Conservation (phyloP, 306 rosid genomes). For the Canavalia ensiformis region DNA sequence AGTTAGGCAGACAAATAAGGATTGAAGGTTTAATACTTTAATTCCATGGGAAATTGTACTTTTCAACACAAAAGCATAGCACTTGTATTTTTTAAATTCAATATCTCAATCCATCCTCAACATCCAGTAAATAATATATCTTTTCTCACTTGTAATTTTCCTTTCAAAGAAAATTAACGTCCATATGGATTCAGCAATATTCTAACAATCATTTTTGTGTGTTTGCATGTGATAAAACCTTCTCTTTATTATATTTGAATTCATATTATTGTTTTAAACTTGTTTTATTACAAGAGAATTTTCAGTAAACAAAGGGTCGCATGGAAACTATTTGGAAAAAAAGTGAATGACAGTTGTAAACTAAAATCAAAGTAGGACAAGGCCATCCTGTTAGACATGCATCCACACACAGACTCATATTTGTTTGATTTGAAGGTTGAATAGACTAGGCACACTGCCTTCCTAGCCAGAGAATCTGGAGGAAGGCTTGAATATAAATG, state of each 20-base stretch:
- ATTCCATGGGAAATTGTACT: not conserved
- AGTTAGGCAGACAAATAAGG: conserved; percentile 11
- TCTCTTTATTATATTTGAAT: not conserved
- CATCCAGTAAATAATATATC: not conserved
- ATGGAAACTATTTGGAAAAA: not conserved
- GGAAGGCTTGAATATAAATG: not conserved
- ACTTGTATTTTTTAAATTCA: not conserved
- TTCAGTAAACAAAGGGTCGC: not conserved
- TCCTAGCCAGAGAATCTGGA: not conserved
- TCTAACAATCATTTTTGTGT: not conserved
- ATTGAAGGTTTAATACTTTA: not conserved
- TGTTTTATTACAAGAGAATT: not conserved
- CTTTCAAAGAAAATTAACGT: not conserved
- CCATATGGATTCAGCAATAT: not conserved
- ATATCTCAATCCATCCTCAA: not conserved
- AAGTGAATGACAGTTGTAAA: not conserved
- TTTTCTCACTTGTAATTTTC: not conserved
- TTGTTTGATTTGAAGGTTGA: conserved; percentile 17
- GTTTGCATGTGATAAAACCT: not conserved
- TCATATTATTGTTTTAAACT: not conserved
- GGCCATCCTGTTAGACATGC: not conserved
- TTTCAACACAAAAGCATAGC: not conserved
- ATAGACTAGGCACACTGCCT: not conserved
- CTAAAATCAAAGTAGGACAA: not conserved
- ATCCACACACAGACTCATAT: not conserved